Evolutionary conservation across 2,329 filamentous ascomycete species (phyloP), one percentile per base, ranked within the genome.

Genomic region (Myriangium duriaei): DNA sequence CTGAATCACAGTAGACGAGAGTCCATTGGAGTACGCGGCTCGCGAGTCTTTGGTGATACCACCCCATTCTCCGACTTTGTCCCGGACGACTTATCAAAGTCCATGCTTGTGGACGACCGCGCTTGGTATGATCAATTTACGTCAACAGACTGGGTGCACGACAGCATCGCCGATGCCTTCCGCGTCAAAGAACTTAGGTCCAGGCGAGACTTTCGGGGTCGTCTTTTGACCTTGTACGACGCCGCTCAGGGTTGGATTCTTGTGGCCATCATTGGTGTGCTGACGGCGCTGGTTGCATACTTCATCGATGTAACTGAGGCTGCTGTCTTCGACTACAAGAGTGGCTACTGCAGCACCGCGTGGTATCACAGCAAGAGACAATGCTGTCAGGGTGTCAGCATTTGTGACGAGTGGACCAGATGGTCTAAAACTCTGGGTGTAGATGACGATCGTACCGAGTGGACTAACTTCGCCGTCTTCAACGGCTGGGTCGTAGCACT

Each of bases 91-190:
- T 63, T 79, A 59, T 59, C 68, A 44, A 76, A 80, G 45, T 78
- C 77, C 34, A 81, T 78, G 75, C 4, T 61, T 81, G 7, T 79
- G 35, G 83, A 95, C 53, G 86, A 96, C 49, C 78, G 91, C 43
- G 81, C 92, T 7, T 96, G 91, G 91, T 96, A 96, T 61, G 91
- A 98, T 64, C 91, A 98, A 60, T 94, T 94, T 53, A 94, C 86
- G 4, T 93, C 84, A 5, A 95, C 85, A 39, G 88, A 98, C 58
- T 98, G 91, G 91, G 87, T 98, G 1, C 88, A 94, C 56, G 91
- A 98, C 59, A 87, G 81, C 57, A 95, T 98, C 49, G 84, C 86
- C 51, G 91, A 96, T 60, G 85, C 87, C 7, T 84, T 86, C 51
- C 81, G 91, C 16, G 76, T 92, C 34, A 91, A 92, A 57, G 78